Evolutionary conservation across 1,284 basidiomycete genomes (phyloP).

Genomic region (Coriolopsis trogii): DNA sequence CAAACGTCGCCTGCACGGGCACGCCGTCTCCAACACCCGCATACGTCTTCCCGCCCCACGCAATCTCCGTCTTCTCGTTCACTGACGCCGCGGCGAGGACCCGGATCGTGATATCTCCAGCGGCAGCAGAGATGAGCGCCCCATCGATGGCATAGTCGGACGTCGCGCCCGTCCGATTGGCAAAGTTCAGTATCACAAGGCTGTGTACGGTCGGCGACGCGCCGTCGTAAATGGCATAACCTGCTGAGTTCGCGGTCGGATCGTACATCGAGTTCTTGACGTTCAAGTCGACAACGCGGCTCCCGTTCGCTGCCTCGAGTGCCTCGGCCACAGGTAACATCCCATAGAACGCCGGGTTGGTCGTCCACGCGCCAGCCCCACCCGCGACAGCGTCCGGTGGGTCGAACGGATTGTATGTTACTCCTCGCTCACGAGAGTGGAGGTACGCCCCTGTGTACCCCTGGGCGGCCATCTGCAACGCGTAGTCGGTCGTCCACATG

Average conservation of each 20-base stretch:
- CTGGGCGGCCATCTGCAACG: conserved; percentile 52
- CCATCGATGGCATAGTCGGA: conserved; percentile 40
- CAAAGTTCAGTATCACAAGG: conserved; percentile 65
- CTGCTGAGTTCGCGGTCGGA: conserved; percentile 42
- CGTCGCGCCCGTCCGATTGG: conserved; percentile 38
- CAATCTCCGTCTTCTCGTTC: conserved; percentile 58
- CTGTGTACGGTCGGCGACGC: conserved; percentile 40
- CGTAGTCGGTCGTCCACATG: conserved; percentile 61
- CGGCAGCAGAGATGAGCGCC: conserved; percentile 22
- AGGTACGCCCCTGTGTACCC: conserved; percentile 51
- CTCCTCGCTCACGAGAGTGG: conserved; percentile 53
- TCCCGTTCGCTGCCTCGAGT: conserved; percentile 45
- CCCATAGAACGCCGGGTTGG: conserved; percentile 59
- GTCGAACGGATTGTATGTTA: conserved; percentile 53
- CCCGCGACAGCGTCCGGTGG: conserved; percentile 41
- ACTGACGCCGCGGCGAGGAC: conserved; percentile 47
- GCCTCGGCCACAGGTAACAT: conserved; percentile 60
- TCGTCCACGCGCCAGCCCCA: conserved; percentile 47
- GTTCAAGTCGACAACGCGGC: conserved; percentile 55
- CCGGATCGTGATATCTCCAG: conserved; percentile 41
- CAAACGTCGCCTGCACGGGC: conserved; percentile 34
- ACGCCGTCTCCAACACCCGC: conserved; percentile 42
- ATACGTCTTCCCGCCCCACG: conserved; percentile 53
- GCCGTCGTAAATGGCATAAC: conserved; percentile 63
- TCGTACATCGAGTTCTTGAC: conserved; percentile 43